Base-by-base conservation (phyloP, 495 filamentous ascomycete genomes). In the Aspergillus saccharolyticus region DNA sequence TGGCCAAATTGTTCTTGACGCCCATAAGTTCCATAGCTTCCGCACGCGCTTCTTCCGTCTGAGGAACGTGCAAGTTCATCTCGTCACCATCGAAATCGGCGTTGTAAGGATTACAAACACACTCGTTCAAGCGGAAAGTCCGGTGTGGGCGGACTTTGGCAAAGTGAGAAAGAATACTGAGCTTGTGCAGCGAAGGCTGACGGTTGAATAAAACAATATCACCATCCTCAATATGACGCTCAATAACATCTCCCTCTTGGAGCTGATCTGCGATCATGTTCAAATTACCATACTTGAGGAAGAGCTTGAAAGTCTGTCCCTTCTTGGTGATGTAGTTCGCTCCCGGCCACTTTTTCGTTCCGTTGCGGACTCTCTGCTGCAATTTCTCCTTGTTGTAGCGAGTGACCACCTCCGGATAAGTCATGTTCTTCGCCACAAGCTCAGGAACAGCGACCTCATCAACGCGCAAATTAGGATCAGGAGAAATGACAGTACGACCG, bases 71-170 rank as follows among this genome's bases (percentile, higher is more conserved):
- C 59, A 98, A 71, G 65, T 98, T 98, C 94, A 98, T 98, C 71
- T 98, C 94, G 60, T 98, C 94, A 62, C 94, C 94, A 64, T 98
- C 94, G 67, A 98, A 98, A 85, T 98, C 94, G 45, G 94, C 94
- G 72, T 98, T 98, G 80, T 98, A 98, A 9, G 94, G 94, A 44
- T 90, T 93, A 68, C 94, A 98, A 7, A 95, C 94, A 82, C 94
- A 97, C 68, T 98, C 94, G 67, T 98, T 98, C 52, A 98, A 79
- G 46, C 94, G 87, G 72, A 98, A 97, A 0, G 94, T 98, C 67
- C 93, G 86, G 84, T 96, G 93, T 6, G 93, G 94, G 50, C 95
- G 86, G 49, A 98, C 84, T 68, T 95, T 96, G 57, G 86, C 94
- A 64, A 85, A 86, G 74, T 98, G 94, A 64, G 87, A 89, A 67